Evolutionary conservation across 306 rosid genomes (phyloP).

Genomic region (Acacia acuminata): DNA sequence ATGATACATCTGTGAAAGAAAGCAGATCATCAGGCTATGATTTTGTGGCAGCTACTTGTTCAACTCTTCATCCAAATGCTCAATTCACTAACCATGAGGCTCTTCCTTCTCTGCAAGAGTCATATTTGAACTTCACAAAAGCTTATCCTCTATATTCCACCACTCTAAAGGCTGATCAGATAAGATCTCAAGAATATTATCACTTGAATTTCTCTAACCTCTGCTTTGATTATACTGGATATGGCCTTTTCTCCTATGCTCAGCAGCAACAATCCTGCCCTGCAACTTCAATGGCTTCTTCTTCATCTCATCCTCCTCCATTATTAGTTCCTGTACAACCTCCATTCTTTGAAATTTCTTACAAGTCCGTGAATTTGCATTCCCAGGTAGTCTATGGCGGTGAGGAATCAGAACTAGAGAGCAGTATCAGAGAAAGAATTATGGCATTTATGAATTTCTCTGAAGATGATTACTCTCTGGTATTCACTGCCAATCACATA

Average conservation of each 20-base stretch:
- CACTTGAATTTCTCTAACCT: constrained; percentile 62
- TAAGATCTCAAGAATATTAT: constrained; percentile 62
- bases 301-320: constrained; percentile 36
- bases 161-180: constrained; percentile 49
- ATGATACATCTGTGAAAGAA: constrained; percentile 5
- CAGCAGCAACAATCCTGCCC: constrained; percentile 38
- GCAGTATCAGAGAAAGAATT: constrained; percentile 52
- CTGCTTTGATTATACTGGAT: constrained; percentile 79
- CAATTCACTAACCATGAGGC: constrained; percentile 80
- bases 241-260: constrained; percentile 75
- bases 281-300: constrained; percentile 29
- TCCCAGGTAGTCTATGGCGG: constrained; percentile 54
- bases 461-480: constrained; percentile 63
- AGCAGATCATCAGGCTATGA: constrained; percentile 29
- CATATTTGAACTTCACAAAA: constrained; percentile 50
- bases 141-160: constrained; percentile 58
- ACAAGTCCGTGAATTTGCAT: constrained; percentile 62
- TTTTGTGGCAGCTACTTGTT: constrained; percentile 45
- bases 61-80: constrained; percentile 55
- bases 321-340: constrained; percentile 30
- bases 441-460: constrained; percentile 81
- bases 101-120: constrained; percentile 64
- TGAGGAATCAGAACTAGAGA: constrained; percentile 64
- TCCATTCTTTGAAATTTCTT: constrained; percentile 52
- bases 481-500: constrained; percentile 75